Conservation (phyloP, 345 rosid genomes). For the Crucihimalaya himalaica region DNA sequence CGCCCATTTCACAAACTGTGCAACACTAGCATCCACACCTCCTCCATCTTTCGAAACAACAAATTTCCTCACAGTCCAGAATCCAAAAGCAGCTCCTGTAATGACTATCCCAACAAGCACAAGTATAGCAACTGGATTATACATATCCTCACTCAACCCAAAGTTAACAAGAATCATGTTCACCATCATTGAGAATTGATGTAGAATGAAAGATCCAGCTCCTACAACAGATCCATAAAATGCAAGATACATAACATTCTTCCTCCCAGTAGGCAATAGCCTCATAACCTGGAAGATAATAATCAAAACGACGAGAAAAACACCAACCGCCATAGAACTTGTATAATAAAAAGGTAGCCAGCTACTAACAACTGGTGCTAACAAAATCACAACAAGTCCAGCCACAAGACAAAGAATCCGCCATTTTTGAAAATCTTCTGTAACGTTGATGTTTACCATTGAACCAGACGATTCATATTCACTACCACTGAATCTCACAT, state of each 20-base stretch:
- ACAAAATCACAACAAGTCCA: conserved; percentile 61
- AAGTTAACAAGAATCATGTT: conserved; percentile 75
- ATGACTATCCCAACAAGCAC: conserved; percentile 64
- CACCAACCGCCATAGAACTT: conserved; percentile 88
- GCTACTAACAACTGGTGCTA: conserved; percentile 77
- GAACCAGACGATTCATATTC: conserved; percentile 47
- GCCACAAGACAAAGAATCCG: conserved; percentile 67
- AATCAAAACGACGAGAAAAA: conserved; percentile 77
- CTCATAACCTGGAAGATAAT: conserved; percentile 92
- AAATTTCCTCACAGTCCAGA: conserved; percentile 87
- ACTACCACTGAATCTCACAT: conserved; percentile 58
- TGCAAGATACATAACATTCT: conserved; percentile 61
- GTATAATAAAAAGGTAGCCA: conserved; percentile 98
- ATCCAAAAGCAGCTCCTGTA: conserved; percentile 95
- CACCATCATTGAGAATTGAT: conserved; percentile 75
- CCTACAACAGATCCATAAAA: conserved; percentile 80
- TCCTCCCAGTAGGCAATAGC: conserved; percentile 73
- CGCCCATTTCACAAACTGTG: conserved; percentile 94
- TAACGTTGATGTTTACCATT: conserved; percentile 46
- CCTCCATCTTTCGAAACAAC: conserved; percentile 85
- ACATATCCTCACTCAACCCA: conserved; percentile 90
- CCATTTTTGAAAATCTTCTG: conserved; percentile 85
- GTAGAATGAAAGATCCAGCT: conserved; percentile 78
- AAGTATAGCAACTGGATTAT: conserved; percentile 74
- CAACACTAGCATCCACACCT: conserved; percentile 73